Evolutionary conservation across 2,329 filamentous ascomycete genomes (phyloP), one percentile per base, ranked within the genome.

Genomic region (Neocucurbitaria cava): DNA sequence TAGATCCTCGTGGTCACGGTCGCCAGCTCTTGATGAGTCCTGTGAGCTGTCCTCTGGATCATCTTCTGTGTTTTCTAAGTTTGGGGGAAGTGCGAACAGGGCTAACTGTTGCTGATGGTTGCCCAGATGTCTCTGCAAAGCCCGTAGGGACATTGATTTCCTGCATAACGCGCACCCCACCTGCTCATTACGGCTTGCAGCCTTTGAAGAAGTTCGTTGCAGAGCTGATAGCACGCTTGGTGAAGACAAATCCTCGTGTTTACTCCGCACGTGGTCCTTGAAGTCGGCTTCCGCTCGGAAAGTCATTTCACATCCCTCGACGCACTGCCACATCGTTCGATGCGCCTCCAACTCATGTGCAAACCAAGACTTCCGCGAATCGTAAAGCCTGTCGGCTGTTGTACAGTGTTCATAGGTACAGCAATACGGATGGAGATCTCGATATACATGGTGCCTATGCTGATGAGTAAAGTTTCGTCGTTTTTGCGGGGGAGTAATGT

Each of bases 101-200:
- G 68, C 60, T 3, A 69, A 48, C 35, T 70, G 61, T 30, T 70
- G 58, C 21, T 67, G 60, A 44, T 70, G 65, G 26, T 49, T 52
- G 8, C 58, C 64, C 5, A 69, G 15, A 23, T 70, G 66, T 33
- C 59, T 64, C 18, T 63, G 56, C 3, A 68, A 26, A 4, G 21
- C 36, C 1, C 50, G 31, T 4, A 64, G 33, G 5, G 54, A 49
- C 53, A 65, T 62, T 10, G 6, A 5, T 24, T 53, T 54, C 8
- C 35, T 5, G 28, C 65, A 69, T 3, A 68, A 41, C 0, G 48
- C 38, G 33, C 68, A 68, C 1, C 15, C 21, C 7, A 36, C 44
- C 8, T 42, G 24, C 18, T 56, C 44, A 1, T 31, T 26, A 2
- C 58, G 50, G 26, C 39, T 48, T 1, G 15, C 24, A 30, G 5